phyloP scores from a whole-genome alignment of 208 protist genomes.

The Wallacemonas sp. region DNA sequence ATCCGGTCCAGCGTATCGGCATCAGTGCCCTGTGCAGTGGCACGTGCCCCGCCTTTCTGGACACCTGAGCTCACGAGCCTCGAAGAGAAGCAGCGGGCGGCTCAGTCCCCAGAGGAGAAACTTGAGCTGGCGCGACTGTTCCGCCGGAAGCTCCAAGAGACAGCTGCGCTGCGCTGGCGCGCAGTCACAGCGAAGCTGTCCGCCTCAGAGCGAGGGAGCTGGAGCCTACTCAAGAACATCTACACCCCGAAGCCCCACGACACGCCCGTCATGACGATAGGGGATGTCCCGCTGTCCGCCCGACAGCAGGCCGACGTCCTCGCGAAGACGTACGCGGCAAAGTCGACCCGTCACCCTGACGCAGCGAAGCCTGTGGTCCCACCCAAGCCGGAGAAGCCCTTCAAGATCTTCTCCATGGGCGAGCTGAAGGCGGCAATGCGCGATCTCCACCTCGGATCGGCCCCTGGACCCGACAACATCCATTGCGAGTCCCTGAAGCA shows the following conservation, averaged over 20 bases:
- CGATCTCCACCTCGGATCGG: constrained; percentile 11
- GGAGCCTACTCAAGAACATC: constrained; percentile 16
- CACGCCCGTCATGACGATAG: background rate
- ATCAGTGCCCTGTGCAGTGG: background rate
- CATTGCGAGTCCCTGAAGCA: constrained; percentile 13
- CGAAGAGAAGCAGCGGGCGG: background rate
- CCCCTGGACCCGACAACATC: constrained; percentile 17
- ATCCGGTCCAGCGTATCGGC: background rate
- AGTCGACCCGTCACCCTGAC: constrained; percentile 11
- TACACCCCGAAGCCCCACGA: constrained; percentile 5
- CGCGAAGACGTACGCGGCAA: constrained; percentile 1
- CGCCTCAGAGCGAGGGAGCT: background rate
- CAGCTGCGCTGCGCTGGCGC: background rate
- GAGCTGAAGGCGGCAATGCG: constrained; percentile 10
- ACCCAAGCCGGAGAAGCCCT: background rate
- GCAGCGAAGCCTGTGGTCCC: background rate
- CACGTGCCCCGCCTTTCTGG: constrained; percentile 11
- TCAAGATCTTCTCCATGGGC: constrained; percentile 6
- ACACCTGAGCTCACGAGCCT: constrained; percentile 10
- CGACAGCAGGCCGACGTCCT: constrained; percentile 15
- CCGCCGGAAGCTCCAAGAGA: background rate
- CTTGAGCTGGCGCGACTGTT: background rate
- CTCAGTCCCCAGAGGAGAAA: background rate
- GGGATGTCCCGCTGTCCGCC: constrained; percentile 1
- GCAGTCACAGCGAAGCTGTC: background rate